Percentiles rank a stretch among this genome's conserved stretches.
These are phyloP conservation scores for Lachnellula willkommii DNA, from an alignment of 2,329 filamentous ascomycete species.

Conservation along the genomic window DNA sequence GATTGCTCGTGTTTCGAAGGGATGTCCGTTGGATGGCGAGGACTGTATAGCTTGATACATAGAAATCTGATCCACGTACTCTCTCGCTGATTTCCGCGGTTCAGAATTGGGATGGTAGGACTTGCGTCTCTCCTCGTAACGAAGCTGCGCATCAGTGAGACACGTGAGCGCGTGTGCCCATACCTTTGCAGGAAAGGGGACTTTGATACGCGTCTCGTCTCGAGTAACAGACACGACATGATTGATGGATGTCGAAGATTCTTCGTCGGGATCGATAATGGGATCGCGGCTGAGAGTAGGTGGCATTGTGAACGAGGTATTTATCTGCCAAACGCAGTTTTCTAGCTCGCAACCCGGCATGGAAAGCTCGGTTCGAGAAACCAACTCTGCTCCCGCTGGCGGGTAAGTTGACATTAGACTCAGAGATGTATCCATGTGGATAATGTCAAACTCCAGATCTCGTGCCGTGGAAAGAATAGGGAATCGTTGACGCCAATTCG, in stretches of 20 bases:
- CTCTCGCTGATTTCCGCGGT: conserved; percentile 41
- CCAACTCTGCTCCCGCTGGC: conserved; percentile 54
- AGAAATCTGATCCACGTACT: conserved; percentile 55
- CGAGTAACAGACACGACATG: conserved; percentile 14
- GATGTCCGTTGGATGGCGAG: conserved; percentile 39
- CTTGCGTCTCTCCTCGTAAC: conserved; percentile 40
- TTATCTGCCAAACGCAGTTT: conserved; percentile 55
- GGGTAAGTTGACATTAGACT: conserved; percentile 54
- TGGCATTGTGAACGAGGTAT: conserved; percentile 54
- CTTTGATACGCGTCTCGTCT: conserved; percentile 23
- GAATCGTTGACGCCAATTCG: conserved; percentile 54
- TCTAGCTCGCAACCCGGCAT: conserved; percentile 50
- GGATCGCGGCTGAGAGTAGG: conserved; percentile 36
- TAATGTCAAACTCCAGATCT: conserved; percentile 51
- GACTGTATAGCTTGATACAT: conserved; percentile 66
- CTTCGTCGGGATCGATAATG: conserved; percentile 33
- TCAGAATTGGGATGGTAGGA: conserved; percentile 23
- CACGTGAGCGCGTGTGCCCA: conserved; percentile 30
- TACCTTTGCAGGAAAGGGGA: conserved; percentile 27
- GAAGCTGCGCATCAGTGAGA: conserved; percentile 21
- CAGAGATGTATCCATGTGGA: conserved; percentile 59
- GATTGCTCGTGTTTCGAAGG: conserved; percentile 54
- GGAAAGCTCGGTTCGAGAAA: conserved; percentile 54
- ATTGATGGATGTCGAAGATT: conserved; percentile 11
- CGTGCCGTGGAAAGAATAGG: conserved; percentile 48